Evolutionary conservation across 2,329 filamentous ascomycete genomes (phyloP).

Genomic region (Camptophora hylomeconis): DNA sequence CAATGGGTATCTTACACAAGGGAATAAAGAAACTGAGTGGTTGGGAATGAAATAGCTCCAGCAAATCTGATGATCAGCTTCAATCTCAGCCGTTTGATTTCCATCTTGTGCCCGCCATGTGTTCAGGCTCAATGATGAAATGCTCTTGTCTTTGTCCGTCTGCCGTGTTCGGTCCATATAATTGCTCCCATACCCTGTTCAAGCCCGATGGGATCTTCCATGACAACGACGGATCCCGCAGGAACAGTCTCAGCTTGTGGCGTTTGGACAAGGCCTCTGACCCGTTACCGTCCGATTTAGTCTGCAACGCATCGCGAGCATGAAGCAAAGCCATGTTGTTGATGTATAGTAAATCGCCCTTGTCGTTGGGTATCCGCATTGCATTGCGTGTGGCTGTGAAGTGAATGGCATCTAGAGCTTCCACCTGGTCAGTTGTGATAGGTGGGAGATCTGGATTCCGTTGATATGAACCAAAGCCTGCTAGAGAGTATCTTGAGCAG

Average conservation of each 20-base stretch:
- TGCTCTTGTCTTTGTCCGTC: too few species aligned
- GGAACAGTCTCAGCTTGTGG: conserved; percentile 35
- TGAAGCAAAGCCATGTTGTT: conserved; percentile 42
- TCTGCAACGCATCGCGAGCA: conserved; percentile 33
- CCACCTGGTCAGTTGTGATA: conserved; percentile 39
- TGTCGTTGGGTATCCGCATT: conserved; percentile 31
- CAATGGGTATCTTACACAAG: too few species aligned
- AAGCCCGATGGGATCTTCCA: conserved; percentile 31
- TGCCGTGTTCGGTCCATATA: too few species aligned
- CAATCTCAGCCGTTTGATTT: too few species aligned
- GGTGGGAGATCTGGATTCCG: conserved; percentile 31
- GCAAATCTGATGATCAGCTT: too few species aligned
- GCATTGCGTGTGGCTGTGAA: conserved; percentile 34
- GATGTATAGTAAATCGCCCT: conserved; percentile 39
- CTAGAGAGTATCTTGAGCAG: conserved; percentile 47
- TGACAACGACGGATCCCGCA: conserved; percentile 33
- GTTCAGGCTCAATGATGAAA: too few species aligned
- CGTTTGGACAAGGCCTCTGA: too few species aligned
- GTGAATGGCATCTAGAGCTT: conserved; percentile 39
- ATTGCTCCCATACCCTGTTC: too few species aligned
- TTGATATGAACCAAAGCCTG: conserved; percentile 33
- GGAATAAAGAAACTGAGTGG: too few species aligned
- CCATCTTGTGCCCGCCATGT: too few species aligned
- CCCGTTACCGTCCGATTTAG: conserved; percentile 24
- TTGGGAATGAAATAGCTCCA: too few species aligned